Percentiles rank a stretch among this genome's conserved stretches.
These are phyloP conservation scores for Aureobasidium zeae DNA, from an alignment of 2,329 filamentous ascomycete genomes.

Conservation along the genomic window DNA sequence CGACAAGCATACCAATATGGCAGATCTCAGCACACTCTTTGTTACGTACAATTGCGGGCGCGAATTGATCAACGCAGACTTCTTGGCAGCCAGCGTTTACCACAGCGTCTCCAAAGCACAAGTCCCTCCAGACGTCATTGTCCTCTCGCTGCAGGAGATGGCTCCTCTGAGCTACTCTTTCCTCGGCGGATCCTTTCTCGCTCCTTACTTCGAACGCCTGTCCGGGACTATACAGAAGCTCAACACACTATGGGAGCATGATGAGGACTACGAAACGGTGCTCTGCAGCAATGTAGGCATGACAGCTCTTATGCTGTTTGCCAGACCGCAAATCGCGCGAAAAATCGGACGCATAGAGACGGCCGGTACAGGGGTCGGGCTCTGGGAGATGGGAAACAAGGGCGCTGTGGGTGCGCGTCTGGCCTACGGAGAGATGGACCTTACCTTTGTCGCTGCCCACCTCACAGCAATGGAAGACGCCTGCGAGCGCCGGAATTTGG, in stretches of 20 bases:
- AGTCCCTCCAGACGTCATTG: slow-evolving; percentile 57
- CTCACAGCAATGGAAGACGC: slow-evolving; percentile 80
- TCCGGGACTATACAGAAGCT: slow-evolving; percentile 50
- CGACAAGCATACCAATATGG: slow-evolving; percentile 16
- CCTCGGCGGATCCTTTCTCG: slow-evolving; percentile 70
- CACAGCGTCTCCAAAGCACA: slow-evolving; percentile 32
- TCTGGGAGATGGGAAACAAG: slow-evolving; percentile 90
- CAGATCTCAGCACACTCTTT: slow-evolving; percentile 59
- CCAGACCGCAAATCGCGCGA: slow-evolving; percentile 48
- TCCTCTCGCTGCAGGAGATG: slow-evolving; percentile 73
- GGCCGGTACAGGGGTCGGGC: slow-evolving; percentile 76
- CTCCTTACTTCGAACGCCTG: slow-evolving; percentile 65
- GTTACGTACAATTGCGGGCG: slow-evolving; percentile 87
- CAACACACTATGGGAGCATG: slow-evolving; percentile 41
- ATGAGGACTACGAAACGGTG: slow-evolving; percentile 59
- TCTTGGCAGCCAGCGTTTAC: slow-evolving; percentile 56
- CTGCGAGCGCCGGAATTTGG: slow-evolving; percentile 64
- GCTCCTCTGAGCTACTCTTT: slow-evolving; percentile 78
- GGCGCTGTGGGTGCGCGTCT: slow-evolving; percentile 76
- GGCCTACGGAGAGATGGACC: slow-evolving; percentile 51
- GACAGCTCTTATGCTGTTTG: slow-evolving; percentile 83
- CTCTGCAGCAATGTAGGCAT: slow-evolving; percentile 70
- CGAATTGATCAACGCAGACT: slow-evolving; percentile 55
- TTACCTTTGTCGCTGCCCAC: slow-evolving; percentile 85
- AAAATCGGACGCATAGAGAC: slow-evolving; percentile 58